These are phyloP conservation scores for Kodamaea restingae DNA, from an alignment of 805 yeast species.

Conservation along the genomic window DNA sequence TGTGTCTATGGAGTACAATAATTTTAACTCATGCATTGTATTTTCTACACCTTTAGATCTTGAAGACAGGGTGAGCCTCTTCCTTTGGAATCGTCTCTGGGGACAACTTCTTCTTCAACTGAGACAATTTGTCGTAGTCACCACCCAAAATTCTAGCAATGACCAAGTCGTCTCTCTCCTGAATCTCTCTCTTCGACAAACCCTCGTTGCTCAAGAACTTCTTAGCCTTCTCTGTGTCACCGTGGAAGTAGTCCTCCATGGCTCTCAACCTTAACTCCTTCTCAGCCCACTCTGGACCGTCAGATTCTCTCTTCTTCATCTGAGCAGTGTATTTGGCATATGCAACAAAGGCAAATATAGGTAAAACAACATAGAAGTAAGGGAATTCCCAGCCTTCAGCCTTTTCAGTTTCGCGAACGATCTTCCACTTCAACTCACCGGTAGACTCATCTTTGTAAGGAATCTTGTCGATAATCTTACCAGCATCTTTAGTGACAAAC, in stretches of 20 bases:
- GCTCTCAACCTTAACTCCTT: slow-evolving; percentile 75
- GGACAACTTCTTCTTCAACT: slow-evolving; percentile 49
- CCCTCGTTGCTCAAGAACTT: slow-evolving; percentile 52
- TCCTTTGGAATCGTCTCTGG: slow-evolving; percentile 35
- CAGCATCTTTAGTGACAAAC: slow-evolving; percentile 44
- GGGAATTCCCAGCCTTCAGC: slow-evolving; percentile 83
- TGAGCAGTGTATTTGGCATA: slow-evolving; percentile 45
- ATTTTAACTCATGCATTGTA: slow-evolving; percentile 4
- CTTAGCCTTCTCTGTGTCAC: slow-evolving; percentile 47
- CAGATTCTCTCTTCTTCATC: slow-evolving; percentile 36
- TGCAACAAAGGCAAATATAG: slow-evolving; percentile 57
- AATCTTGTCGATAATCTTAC: slow-evolving; percentile 73
- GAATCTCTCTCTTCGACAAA: slow-evolving; percentile 52
- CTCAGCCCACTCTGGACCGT: slow-evolving; percentile 73
- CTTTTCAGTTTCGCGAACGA: slow-evolving; percentile 67
- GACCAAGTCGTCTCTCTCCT: slow-evolving; percentile 69
- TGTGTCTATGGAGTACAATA: no score
- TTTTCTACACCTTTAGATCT: slow-evolving; percentile 21
- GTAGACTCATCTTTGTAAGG: slow-evolving; percentile 77
- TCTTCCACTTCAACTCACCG: slow-evolving; percentile 75
- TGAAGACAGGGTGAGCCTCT: slow-evolving; percentile 29
- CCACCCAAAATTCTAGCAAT: slow-evolving; percentile 80
- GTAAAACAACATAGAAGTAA: slow-evolving; percentile 68
- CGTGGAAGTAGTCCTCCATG: slow-evolving; percentile 59
- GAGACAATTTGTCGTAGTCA: slow-evolving; percentile 71